Base-by-base conservation (phyloP, 192 early-diverging fungal genomes). In the Mortierella antarctica region DNA sequence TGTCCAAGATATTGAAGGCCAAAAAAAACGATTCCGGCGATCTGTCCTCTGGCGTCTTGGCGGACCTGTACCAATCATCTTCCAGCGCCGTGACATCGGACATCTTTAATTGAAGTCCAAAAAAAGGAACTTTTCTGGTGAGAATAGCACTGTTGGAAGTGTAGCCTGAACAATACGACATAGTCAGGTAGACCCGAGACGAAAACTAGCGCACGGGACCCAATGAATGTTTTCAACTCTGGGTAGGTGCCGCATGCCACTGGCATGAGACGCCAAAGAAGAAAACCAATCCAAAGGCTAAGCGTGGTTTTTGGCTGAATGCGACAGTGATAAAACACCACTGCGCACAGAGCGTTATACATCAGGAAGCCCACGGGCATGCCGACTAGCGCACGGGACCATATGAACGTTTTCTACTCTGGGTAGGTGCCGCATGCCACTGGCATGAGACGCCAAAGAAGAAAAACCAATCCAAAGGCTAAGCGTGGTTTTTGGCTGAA, bases 271-370 rank as follows among this genome's bases (percentile, higher is more conserved):
- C 70, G 62, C 70, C 70, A 72, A 72, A 65, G 70, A 72, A 64
- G 70, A 72, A 72, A 72, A 58, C 59, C 53, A 72, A 55, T 57
- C 70, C 63, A 72, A 21, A 50, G 62, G 70, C 62, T 71, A 57
- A 40, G 61, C 54, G 70, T 72, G 70, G 70, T 64, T 72, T 62
- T 57, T 71, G 55, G 55, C 70, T 72, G 70, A 11, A 72, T 72
- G 70, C 62, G 21, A 57, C 70, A 65, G 70, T 64, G 62, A 65
- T 44, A 72, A 72, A 72, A 72, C 70, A 65, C 50, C 70, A 65
- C 70, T 65, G 70, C 46, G 70, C 70, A 72, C 62, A 44, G 62
- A 72, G 70, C 61, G 61, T 63, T 23, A 53, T 46, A 63, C 70
- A 63, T 71, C n/a, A n/a, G n/a, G n/a, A n/a, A n/a, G n/a, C n/a